Evolutionary conservation across 169 alveolate genomes (phyloP), one percentile per base, ranked within the genome.

Genomic region (Cryptosporidium ryanae): DNA sequence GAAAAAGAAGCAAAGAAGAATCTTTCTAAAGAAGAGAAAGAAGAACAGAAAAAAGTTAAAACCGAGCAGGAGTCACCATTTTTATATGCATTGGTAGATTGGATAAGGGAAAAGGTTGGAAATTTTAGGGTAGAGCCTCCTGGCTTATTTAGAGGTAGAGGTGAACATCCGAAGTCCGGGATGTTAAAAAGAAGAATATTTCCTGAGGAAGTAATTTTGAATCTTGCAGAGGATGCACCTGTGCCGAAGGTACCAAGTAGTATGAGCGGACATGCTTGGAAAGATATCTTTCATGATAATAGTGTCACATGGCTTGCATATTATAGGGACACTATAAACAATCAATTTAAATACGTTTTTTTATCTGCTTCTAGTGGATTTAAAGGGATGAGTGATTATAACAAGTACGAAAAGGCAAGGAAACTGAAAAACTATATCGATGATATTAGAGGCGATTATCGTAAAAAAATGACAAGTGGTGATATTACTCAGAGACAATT

Each of bases 101-200:
- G 97, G 44, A 90, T 92, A 15, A 82, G 91, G 46, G 99, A 97
- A 90, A 96, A 97, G 90, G 97, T 98, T 44, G 95, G 98, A 38
- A 95, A 95, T 89, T 92, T 93, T 82, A 90, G 96, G 65, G 96
- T 97, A 57, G 99, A 98, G 84, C 99, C 99, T 0, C 99, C 99
- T 1, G 99, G 99, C 18, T 93, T 98, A 46, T 98, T 98, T 91
- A 95, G 98, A 82, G 99, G 99, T 18, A 95, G 99, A 76, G 99
- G 99, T 25, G 99, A 97, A 66, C 99, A 98, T 84, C 99, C 99
- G 29, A 95, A 96, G 81, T 97, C 97, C 65, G 99, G 99, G 21
- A 92, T 91, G 90, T 89, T 96, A 65, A 96, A 96, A 91, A 82
- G 91, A 59, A 84, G 97, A 57, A 96, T 96, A 48, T 87, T 94